Percentiles rank a stretch among this genome's conserved stretches.
These are phyloP conservation scores for Bonia amplexicaulis DNA, from an alignment of 176 grass and related monocot genomes.

Conservation along the genomic window DNA sequence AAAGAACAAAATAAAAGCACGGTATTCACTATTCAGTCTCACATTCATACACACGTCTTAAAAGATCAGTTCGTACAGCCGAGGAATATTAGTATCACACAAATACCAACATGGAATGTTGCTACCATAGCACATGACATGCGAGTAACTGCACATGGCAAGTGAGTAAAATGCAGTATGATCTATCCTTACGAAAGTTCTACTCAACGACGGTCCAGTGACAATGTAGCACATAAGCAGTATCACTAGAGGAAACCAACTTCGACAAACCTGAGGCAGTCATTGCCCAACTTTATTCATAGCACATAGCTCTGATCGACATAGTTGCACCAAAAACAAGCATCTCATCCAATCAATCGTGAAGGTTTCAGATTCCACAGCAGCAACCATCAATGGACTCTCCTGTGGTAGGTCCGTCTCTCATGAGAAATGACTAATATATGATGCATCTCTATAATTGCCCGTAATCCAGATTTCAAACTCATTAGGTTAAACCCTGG, in stretches of 20 bases:
- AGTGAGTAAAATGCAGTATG: background rate
- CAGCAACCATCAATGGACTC: conserved; percentile 4
- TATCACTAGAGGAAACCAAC: background rate
- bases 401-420: background rate
- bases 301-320: background rate
- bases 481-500: conserved; percentile 2
- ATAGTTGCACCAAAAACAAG: conserved; percentile 5
- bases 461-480: background rate
- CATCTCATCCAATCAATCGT: background rate
- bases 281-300: conserved; percentile 12
- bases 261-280: background rate
- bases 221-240: background rate
- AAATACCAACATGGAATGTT: background rate
- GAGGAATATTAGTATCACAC: background rate
- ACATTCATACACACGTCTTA: background rate
- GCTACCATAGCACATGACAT: background rate
- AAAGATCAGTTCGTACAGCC: background rate
- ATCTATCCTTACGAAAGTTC: background rate
- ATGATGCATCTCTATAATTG: background rate
- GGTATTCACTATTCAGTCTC: background rate
- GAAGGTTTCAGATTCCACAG: background rate
- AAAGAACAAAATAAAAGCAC: background rate
- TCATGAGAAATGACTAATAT: background rate
- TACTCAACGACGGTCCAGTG: background rate
- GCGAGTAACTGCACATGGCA: background rate